Evolutionary conservation across 2,329 filamentous ascomycete genomes (phyloP), one percentile per base, ranked within the genome.

Genomic region (Tolypocladium album): DNA sequence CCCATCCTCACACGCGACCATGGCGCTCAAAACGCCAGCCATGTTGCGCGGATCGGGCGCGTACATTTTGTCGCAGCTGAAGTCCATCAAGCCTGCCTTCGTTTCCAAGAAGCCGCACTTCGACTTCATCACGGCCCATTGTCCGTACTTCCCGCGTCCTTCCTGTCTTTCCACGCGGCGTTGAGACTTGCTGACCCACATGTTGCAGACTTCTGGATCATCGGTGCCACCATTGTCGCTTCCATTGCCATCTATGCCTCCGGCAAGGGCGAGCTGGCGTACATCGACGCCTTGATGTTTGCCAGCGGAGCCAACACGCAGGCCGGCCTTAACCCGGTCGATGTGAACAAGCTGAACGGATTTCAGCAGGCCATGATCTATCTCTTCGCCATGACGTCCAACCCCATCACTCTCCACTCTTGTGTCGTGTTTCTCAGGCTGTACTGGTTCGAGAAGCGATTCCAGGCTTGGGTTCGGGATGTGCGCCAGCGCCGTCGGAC

Each of bases 381-480:
- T 67, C 67, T 92, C 8, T 79, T 90, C 47, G 79, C 88, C 4
- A 87, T 91, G 79, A 67, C 90, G 15, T 86, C 88, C 34, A 96
- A 91, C 57, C 92, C 92, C 0, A 94, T 96, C 62, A 87, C 89
- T 55, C 87, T 96, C 67, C 86, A 96, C 69, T 85, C 89, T 2
- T 88, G 85, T 53, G 91, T 99, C 53, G 94, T 99, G 9, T 93
- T 96, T 67, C 81, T 97, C 17, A 88, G 94, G 34, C 79, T 99
- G 1, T 97, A 96, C 75, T 99, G 93, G 93, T 99, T 99, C 71
- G 92, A 99, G 74, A 96, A 95, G 74, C 85, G 92, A 9, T 97
- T 99, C 70, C 89, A 96, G 70, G 82, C 89, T 67, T 83, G 96
- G 64, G 92, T 89, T 17, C 81, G 81, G 40, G 89, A 96, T 67